Evolutionary conservation across 805 yeast species (phyloP).

Genomic region (Starmera amethionina): DNA sequence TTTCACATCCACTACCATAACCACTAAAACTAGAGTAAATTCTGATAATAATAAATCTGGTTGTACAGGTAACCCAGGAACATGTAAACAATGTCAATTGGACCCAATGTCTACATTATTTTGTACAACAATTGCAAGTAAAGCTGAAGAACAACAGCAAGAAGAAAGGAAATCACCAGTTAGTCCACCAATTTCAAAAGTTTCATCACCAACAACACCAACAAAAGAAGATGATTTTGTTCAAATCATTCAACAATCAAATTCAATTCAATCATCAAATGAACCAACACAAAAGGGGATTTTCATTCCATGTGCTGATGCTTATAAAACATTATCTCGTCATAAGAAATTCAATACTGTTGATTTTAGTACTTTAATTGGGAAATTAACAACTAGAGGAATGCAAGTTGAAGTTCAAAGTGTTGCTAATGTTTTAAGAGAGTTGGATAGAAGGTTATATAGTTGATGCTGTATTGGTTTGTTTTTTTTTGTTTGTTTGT

Average conservation of each 20-base stretch:
- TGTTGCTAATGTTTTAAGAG: slow-evolving; percentile 76
- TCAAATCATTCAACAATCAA: slow-evolving; percentile 1
- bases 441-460: slow-evolving; percentile 48
- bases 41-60: slow-evolving; percentile 16
- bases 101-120: slow-evolving; percentile 86
- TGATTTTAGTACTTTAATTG: slow-evolving; percentile 66
- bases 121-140: slow-evolving; percentile 74
- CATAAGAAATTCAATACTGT: slow-evolving; percentile 69
- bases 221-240: slow-evolving; percentile 18
- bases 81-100: slow-evolving; percentile 70
- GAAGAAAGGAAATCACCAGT: slow-evolving; percentile 13
- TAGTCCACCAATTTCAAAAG: slow-evolving; percentile 17
- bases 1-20: background rate
- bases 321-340: slow-evolving; percentile 76
- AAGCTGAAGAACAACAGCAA: slow-evolving; percentile 15
- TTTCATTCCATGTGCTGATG: slow-evolving; percentile 84
- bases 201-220: slow-evolving; percentile 13
- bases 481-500: background rate
- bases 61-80: slow-evolving; percentile 85
- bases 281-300: slow-evolving; percentile 23
- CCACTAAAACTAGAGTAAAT: slow-evolving; percentile 8
- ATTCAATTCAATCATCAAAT: background rate
- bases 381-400: slow-evolving; percentile 68
- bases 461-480: slow-evolving; percentile 8
- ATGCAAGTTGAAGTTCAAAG: slow-evolving; percentile 89